Evolutionary conservation across 2,329 filamentous ascomycete species (phyloP).

Genomic region (Fusarium agapanthi): DNA sequence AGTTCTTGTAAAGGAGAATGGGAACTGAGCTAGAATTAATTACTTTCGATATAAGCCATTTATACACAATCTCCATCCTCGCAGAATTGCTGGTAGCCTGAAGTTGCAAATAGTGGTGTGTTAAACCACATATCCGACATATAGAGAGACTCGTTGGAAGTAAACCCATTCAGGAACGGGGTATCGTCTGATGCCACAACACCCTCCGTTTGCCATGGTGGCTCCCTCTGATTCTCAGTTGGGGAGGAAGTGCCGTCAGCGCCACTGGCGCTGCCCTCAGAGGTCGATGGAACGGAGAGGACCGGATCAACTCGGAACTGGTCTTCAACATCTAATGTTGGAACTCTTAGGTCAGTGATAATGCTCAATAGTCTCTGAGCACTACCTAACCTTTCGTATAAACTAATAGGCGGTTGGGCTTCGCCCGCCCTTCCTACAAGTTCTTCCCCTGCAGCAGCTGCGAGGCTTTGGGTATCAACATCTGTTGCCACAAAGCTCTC

Average conservation of each 20-base stretch:
- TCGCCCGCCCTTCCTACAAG: neutral
- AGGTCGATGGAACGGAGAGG: neutral
- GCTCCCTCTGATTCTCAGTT: neutral
- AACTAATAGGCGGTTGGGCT: neutral
- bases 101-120: neutral
- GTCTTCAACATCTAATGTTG: neutral
- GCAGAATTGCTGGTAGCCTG: fast-evolving
- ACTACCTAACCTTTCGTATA: neutral
- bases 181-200: fast-evolving
- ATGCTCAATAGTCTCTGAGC: neutral
- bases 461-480: no score
- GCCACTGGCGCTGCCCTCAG: neutral
- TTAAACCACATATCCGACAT: neutral
- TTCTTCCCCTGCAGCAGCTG: neutral
- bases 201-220: neutral
- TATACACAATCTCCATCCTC: fast-evolving
- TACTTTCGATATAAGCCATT: fast-evolving
- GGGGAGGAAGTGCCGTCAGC: neutral
- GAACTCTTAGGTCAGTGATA: neutral
- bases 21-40: neutral
- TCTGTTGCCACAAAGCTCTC: no score
- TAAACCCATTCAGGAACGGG: fast-evolving
- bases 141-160: neutral
- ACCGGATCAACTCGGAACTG: neutral
- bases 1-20: neutral